Evolutionary conservation across 108 stramenopile species (phyloP).

Genomic region (Conticribra guillardii): DNA sequence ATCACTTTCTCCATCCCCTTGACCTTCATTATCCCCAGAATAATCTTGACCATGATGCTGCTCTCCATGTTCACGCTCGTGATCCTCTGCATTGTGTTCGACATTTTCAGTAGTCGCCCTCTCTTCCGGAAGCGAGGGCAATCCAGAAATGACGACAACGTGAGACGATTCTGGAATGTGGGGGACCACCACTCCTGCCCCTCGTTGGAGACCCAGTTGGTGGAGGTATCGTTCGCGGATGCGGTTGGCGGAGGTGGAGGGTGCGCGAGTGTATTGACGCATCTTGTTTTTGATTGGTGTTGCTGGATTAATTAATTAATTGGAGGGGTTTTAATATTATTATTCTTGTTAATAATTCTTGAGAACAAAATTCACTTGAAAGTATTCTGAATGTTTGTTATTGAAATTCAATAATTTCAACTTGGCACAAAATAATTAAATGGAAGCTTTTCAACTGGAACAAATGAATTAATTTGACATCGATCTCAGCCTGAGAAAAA

Average conservation of each 20-base stretch:
- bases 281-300: too few relatives aligned
- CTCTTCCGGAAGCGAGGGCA: conserved; percentile 44
- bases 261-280: neutral
- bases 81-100: neutral
- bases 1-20: conserved; percentile 2
- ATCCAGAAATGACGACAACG: conserved; percentile 44
- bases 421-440: too few relatives aligned
- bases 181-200: conserved; percentile 5
- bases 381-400: too few relatives aligned
- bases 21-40: neutral
- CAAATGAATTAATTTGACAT: too few relatives aligned
- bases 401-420: too few relatives aligned
- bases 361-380: too few relatives aligned
- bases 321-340: too few relatives aligned
- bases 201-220: conserved; percentile 43
- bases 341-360: too few relatives aligned
- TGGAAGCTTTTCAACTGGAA: too few relatives aligned
- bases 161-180: conserved; percentile 1
- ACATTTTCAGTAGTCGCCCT: conserved; percentile 27
- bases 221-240: conserved; percentile 53
- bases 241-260: conserved; percentile 28
- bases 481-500: too few relatives aligned
- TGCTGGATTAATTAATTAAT: too few relatives aligned
- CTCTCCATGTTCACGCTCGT: neutral
- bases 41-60: too few relatives aligned